Evolutionary conservation across 495 filamentous ascomycete genomes (phyloP), one percentile per base, ranked within the genome.

Genomic region (Bryoglossum gracile): DNA sequence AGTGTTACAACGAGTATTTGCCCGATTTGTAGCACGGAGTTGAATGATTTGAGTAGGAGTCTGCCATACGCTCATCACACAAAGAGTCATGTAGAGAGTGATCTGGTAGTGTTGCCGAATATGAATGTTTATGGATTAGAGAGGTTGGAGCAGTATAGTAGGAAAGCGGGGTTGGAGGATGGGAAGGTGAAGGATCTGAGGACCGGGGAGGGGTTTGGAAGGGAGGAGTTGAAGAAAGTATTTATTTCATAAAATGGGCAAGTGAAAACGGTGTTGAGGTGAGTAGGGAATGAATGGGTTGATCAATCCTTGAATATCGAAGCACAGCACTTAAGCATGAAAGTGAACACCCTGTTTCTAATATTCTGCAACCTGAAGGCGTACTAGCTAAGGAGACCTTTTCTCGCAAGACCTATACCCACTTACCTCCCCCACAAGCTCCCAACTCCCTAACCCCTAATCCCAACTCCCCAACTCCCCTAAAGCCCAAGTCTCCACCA

Each of bases 21-120:
- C 58, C 94, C 92, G 3, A 97, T 97, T 61, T 98, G 92, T 69
- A 87, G 82, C 32, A 92, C 84, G 2, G 92, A 98, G 63, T 74
- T 98, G 46, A 96, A 98, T 63, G 86, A 86, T 51, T 75, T 98
- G 25, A 92, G 92, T 13, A 74, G 82, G 33, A 82, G 81, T 59
- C 82, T 97, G 48, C 92, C 92, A 11, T 95, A 96, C 59, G 92
- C 92, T 18, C 84, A 94, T 54, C 92, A 98, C 62, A 84, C 82
- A 37, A 92, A 94, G 71, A 95, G 89, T 62, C 83, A 86, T 51
- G 83, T 96, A 18, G 89, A 95, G 62, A 81, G 73, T 28, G 91
- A 97, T 57, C 75, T 90, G 8, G 76, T 95, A 17, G 73, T 96
- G 30, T 65, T 98, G 48, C 91, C 91, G 10, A 96, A 95, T 67